Evolutionary conservation across 1,139 yeast species (phyloP).

Genomic region (Saccharomyces hybrid): DNA sequence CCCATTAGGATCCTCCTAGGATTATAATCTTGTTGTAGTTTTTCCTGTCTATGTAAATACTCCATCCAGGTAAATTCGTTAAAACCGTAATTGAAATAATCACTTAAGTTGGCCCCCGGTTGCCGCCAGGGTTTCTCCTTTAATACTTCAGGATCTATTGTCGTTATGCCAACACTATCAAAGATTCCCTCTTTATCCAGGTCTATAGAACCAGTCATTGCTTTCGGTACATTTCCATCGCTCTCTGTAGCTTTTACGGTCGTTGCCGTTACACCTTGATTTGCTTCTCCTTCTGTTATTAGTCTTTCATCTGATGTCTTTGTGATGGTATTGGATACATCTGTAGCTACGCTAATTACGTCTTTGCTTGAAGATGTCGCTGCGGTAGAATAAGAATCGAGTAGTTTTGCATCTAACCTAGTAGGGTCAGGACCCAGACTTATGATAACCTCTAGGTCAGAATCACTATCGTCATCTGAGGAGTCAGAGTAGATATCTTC

Average conservation of each 20-base stretch:
- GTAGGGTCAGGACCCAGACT: slow-evolving; percentile 39
- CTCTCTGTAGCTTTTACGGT: slow-evolving; percentile 28
- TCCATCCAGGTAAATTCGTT: slow-evolving; percentile 96
- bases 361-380: slow-evolving; percentile 22
- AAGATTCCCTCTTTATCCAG: slow-evolving; percentile 70
- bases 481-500: slow-evolving; percentile 22
- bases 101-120: slow-evolving; percentile 92
- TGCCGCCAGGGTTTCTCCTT: slow-evolving; percentile 97
- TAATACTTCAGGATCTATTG: slow-evolving; percentile 71
- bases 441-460: slow-evolving; percentile 59
- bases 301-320: slow-evolving; percentile 23
- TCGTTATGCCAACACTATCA: slow-evolving; percentile 79
- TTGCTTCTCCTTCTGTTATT: slow-evolving; percentile 19
- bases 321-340: slow-evolving; percentile 1
- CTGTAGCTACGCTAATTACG: slow-evolving; percentile 6
- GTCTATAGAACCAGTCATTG: slow-evolving; percentile 37
- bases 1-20: slow-evolving; percentile 43
- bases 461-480: slow-evolving; percentile 43
- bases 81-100: slow-evolving; percentile 92
- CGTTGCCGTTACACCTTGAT: slow-evolving; percentile 28
- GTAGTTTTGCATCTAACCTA: slow-evolving; percentile 29
- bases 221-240: slow-evolving; percentile 17
- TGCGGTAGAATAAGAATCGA: slow-evolving; percentile 29
- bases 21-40: slow-evolving; percentile 68
- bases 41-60: slow-evolving; percentile 83